Evolutionary conservation across 129 eudicot genomes (phyloP), one percentile per base, ranked within the genome.

Genomic region (Scalesia atractyloides): DNA sequence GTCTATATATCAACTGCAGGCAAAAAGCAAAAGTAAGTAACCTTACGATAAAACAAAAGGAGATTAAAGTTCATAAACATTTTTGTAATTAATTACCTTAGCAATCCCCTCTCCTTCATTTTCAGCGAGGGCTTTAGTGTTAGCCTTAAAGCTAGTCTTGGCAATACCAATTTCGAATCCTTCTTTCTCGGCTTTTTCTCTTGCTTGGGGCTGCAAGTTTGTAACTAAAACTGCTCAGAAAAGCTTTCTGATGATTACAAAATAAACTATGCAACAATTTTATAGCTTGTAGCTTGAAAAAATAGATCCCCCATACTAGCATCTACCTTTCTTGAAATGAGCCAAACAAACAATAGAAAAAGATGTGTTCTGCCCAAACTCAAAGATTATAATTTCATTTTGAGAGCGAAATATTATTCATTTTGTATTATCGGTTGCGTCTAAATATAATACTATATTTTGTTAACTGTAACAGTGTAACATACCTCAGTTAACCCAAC

Each of bases 71-170:
- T 16, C 20, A 37, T 22, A 65, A 16, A 64, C 63, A 10, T 41
- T 30, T 52, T 34, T 11, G 36, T 14, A 11, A 5, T 41, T 18
- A 51, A 66, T 51, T 39, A 94, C 99, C 99, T 95, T 95, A 73
- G 99, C 99, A 64, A 95, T 80, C 66, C 99, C 99, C 67, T 95
- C 99, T 71, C 91, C 99, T 85, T 91, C 97, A 91, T 95, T 95
- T 85, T 95, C 97, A 15, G 97, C 99, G 68, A 95, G 99, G 58
- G 99, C 99, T 77, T 95, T 95, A 58, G 99, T 88, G 90, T 94
- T 94, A 47, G 98, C 98, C 88, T 94, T 90, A 85, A 94, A 94
- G 88, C 98, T 94, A 37, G 98, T 95, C 78, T 91, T 95, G 47
- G 95, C 86, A 68, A 95, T 76, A 66, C 95, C 79, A 4, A 95